Conservation (phyloP, 2,329 filamentous ascomycete genomes). For the Graphilbum fragrans region DNA sequence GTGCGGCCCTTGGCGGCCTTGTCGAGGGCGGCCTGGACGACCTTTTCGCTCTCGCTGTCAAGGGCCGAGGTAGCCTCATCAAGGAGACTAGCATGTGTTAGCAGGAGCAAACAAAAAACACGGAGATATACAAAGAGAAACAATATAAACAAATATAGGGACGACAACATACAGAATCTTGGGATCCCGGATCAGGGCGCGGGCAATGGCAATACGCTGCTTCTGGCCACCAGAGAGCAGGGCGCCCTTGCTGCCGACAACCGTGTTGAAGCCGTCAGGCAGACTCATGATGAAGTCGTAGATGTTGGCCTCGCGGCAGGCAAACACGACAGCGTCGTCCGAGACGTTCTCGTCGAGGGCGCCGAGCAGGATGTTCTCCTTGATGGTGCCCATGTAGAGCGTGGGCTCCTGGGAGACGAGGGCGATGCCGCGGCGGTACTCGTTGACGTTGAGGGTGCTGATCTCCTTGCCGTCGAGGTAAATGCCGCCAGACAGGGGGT, state of each 20-base stretch:
- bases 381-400: slow-evolving; percentile 83
- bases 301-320: slow-evolving; percentile 83
- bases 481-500: slow-evolving; percentile 68
- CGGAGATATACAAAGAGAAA: background rate
- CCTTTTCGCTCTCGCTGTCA: slow-evolving; percentile 65
- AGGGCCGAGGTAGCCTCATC: slow-evolving; percentile 73
- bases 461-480: slow-evolving; percentile 78
- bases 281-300: slow-evolving; percentile 83
- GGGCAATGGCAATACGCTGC: slow-evolving; percentile 86
- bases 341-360: slow-evolving; percentile 51
- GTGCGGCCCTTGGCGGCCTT: slow-evolving; percentile 73
- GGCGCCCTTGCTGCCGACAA: slow-evolving; percentile 77
- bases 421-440: slow-evolving; percentile 73
- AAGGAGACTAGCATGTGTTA: slow-evolving; percentile 33
- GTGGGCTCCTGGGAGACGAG: slow-evolving; percentile 93
- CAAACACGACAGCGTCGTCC: slow-evolving; percentile 62
- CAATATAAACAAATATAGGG: background rate
- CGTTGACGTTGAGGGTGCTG: slow-evolving; percentile 66
- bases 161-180: slow-evolving; percentile 49
- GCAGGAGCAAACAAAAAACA: background rate
- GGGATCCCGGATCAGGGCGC: slow-evolving; percentile 81
- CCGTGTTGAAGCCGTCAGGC: slow-evolving; percentile 69
- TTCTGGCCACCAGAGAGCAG: slow-evolving; percentile 87
- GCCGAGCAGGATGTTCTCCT: slow-evolving; percentile 80
- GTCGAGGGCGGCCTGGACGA: slow-evolving; percentile 72